phyloP scores from a whole-genome alignment of 108 stramenopile species.

The Cafeteria roenbergensis region DNA sequence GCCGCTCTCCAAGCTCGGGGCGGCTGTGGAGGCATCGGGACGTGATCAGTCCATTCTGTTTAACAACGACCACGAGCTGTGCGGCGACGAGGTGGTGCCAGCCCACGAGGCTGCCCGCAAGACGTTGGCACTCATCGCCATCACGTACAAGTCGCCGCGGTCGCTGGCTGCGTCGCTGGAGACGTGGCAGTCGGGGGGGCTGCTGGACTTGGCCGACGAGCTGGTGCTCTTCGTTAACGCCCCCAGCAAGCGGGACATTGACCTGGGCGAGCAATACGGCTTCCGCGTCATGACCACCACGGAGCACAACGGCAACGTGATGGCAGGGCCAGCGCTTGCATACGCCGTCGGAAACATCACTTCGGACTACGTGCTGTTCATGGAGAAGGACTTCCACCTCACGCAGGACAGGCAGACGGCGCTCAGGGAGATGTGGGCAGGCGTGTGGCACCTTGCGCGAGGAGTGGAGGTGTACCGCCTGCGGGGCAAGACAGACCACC shows the following conservation, averaged over 20 bases:
- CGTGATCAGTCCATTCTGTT: no score
- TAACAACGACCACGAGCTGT: no score
- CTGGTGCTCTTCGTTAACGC: neutral
- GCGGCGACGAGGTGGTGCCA: no score
- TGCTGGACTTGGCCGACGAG: neutral
- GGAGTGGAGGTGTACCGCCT: neutral
- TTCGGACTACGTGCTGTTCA: neutral
- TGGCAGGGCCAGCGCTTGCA: neutral
- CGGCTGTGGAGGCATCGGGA: no score
- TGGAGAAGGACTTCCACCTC: neutral
- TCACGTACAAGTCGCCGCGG: neutral
- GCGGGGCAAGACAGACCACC: neutral
- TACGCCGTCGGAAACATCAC: neutral
- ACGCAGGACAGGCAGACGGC: neutral
- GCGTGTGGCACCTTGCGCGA: neutral
- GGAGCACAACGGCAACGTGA: neutral
- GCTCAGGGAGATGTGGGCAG: neutral
- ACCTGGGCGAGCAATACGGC: neutral
- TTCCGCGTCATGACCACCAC: neutral
- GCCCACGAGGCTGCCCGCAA: neutral
- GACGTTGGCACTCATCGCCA: neutral
- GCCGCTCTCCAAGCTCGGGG: no score
- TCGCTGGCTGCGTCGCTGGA: neutral
- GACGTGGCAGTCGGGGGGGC: neutral
- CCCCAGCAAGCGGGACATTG: neutral